Conservation (phyloP, 139 green algal species). For the Chlorella ohadii region DNA sequence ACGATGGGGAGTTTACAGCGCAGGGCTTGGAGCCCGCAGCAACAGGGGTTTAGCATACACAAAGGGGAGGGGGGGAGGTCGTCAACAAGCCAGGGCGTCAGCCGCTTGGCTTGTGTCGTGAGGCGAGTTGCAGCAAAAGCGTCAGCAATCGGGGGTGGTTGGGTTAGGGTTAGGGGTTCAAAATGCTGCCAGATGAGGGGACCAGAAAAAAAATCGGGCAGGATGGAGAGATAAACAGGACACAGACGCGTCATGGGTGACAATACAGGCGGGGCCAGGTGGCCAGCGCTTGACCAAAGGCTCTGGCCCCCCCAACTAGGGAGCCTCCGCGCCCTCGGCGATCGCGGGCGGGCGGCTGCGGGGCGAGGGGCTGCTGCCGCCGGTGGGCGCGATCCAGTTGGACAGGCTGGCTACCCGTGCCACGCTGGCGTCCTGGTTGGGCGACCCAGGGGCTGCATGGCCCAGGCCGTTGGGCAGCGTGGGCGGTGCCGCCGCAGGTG, state of each 20-base stretch:
- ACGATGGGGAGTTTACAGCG: too few species aligned
- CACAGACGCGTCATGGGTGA: neutral
- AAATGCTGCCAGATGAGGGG: neutral
- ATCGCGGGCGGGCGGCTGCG: conserved; percentile 19
- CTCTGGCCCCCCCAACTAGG: neutral
- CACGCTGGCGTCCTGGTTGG: conserved; percentile 6
- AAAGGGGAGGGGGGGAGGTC: too few species aligned
- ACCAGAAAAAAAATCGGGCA: too few species aligned
- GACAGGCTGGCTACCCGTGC: conserved; percentile 24
- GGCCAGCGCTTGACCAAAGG: too few species aligned
- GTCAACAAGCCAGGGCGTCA: too few species aligned
- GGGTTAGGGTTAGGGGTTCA: neutral
- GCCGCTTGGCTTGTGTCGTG: too few species aligned
- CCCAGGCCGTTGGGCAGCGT: conserved; percentile 4
- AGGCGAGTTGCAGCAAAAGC: too few species aligned
- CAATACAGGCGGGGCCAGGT: neutral
- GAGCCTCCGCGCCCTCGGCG: neutral
- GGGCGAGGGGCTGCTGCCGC: conserved; percentile 16
- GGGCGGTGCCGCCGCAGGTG: neutral
- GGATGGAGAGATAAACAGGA: neutral
- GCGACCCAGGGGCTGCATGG: neutral
- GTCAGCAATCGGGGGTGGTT: too few species aligned
- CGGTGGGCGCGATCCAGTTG: conserved; percentile 21
- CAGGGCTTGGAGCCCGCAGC: too few species aligned
- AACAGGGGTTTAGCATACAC: too few species aligned